These are phyloP conservation scores for Marasmius oreades DNA, from an alignment of 1,284 basidiomycete genomes.

Conservation along the genomic window DNA sequence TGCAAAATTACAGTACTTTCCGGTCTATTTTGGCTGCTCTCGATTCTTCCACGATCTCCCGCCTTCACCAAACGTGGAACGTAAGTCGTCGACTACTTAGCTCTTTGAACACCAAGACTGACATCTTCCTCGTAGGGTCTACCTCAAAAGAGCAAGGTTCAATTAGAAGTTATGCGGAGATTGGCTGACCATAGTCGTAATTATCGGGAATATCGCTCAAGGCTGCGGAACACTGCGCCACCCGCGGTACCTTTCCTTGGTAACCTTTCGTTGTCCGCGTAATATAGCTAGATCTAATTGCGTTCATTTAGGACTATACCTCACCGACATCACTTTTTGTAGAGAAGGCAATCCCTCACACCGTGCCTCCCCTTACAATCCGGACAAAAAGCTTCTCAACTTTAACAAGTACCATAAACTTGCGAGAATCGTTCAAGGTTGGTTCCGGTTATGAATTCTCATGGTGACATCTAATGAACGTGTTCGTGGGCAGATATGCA, in stretches of 20 bases:
- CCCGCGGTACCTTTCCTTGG: slow-evolving; percentile 93
- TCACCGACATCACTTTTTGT: slow-evolving; percentile 94
- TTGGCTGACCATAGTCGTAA: slow-evolving; percentile 90
- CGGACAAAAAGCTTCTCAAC: slow-evolving; percentile 85
- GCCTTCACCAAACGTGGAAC: slow-evolving; percentile 89
- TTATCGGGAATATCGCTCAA: slow-evolving; percentile 88
- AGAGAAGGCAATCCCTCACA: slow-evolving; percentile 90
- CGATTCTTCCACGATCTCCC: slow-evolving; percentile 90
- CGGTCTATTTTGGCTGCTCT: slow-evolving; percentile 92
- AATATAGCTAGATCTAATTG: background rate
- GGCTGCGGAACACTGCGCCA: slow-evolving; percentile 76
- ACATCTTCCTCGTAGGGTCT: slow-evolving; percentile 55
- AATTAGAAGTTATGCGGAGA: slow-evolving; percentile 79
- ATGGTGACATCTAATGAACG: background rate
- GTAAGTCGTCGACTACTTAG: slow-evolving; percentile 40
- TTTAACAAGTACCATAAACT: slow-evolving; percentile 95
- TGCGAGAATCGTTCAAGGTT: slow-evolving; percentile 83
- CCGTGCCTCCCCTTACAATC: slow-evolving; percentile 74
- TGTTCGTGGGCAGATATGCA: slow-evolving; percentile 66
- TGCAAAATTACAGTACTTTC: slow-evolving; percentile 92
- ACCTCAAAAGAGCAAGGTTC: slow-evolving; percentile 77
- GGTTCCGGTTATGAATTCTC: slow-evolving; percentile 11
- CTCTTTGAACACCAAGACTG: background rate
- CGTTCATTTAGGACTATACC: slow-evolving; percentile 65
- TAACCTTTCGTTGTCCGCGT: slow-evolving; percentile 25